A percentile compares a stretch with the other conserved stretches of the same genome.
Evolutionary conservation across 2,329 filamentous ascomycete genomes (phyloP).

Genomic region (Ophiosphaerella narmari): DNA sequence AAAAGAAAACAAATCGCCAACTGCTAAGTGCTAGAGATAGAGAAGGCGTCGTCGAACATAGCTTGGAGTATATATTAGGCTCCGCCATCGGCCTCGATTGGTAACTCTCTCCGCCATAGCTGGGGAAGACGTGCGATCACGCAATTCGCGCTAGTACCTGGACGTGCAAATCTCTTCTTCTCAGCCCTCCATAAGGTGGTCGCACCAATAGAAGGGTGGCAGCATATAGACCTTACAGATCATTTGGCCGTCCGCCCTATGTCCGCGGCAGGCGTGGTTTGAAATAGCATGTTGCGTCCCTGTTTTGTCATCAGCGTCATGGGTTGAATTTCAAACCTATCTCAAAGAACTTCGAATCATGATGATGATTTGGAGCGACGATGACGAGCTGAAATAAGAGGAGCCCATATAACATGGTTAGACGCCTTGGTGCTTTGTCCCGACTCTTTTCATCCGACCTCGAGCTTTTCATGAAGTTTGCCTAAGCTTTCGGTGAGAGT

Average conservation of each 20-base stretch:
- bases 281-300: constrained; percentile 10
- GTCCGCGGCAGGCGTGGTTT: constrained; percentile 17
- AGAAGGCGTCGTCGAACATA: constrained; percentile 16
- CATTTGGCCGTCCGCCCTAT: constrained; percentile 8
- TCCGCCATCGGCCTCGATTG: constrained; percentile 36
- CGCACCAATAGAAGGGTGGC: constrained; percentile 24
- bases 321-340: neutral
- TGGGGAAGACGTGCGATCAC: constrained; percentile 41
- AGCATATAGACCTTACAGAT: constrained; percentile 7
- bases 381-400: neutral
- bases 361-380: neutral
- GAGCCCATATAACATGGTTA: neutral
- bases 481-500: constrained; percentile 5
- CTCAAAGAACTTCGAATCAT: constrained; percentile 3
- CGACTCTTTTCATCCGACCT: constrained; percentile 1
- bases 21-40: constrained; percentile 23
- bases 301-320: constrained; percentile 25
- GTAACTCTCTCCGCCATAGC: constrained; percentile 34
- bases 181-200: constrained; percentile 24
- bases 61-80: constrained; percentile 34
- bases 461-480: constrained; percentile 9
- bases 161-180: constrained; percentile 27
- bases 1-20: constrained; percentile 29
- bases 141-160: constrained; percentile 38
- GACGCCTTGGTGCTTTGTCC: neutral